Conservation (phyloP, 208 protist genomes). For the Lotmaria passim region DNA sequence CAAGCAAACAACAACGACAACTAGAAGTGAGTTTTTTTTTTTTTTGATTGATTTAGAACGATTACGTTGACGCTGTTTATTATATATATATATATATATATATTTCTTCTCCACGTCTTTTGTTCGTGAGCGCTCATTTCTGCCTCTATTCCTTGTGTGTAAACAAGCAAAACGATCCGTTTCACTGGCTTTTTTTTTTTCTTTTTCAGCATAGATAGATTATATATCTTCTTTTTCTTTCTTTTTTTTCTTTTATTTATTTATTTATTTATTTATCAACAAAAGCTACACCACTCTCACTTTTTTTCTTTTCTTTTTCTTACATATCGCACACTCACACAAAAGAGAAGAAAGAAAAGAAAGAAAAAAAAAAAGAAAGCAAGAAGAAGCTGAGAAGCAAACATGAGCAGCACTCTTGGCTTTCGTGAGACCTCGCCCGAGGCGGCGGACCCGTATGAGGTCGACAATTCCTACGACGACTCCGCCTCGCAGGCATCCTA, state of each 20-base stretch:
- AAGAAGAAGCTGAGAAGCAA: neutral
- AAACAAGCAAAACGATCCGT: too few relatives aligned
- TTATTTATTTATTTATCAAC: neutral
- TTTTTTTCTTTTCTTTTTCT: neutral
- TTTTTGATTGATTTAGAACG: too few relatives aligned
- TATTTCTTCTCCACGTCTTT: too few relatives aligned
- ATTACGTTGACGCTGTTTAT: too few relatives aligned
- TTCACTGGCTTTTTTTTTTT: too few relatives aligned
- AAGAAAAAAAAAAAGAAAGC: neutral
- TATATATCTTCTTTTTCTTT: neutral
- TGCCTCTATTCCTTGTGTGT: too few relatives aligned
- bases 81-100: too few relatives aligned
- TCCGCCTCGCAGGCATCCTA: constrained; percentile 40
- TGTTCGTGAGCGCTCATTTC: too few relatives aligned
- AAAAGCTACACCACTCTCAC: neutral
- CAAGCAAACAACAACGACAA: too few relatives aligned
- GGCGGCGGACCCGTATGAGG: constrained; percentile 14
- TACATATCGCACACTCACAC: too few relatives aligned
- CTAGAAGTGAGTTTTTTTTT: too few relatives aligned
- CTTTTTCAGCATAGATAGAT: neutral
- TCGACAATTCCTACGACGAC: constrained; percentile 31
- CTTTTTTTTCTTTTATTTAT: neutral
- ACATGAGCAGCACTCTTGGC: constrained; percentile 12
- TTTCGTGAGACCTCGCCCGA: constrained; percentile 30
- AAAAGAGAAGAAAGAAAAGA: neutral